Evolutionary conservation across 2,329 filamentous ascomycete genomes (phyloP).

Genomic region (Macrophomina tecta): DNA sequence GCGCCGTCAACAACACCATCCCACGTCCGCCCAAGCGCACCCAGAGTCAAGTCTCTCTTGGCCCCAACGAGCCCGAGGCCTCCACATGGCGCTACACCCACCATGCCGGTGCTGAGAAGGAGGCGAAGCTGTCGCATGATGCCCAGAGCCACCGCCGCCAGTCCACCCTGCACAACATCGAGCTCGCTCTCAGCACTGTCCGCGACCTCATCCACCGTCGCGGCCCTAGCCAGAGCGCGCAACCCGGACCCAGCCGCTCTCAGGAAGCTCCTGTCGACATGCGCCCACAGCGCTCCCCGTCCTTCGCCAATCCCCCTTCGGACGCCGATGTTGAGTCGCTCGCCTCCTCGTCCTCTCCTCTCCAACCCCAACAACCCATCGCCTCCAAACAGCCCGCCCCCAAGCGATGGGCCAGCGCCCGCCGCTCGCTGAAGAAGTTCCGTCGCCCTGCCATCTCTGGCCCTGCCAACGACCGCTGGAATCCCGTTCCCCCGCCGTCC

Average conservation of each 20-base stretch:
- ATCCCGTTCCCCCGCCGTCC: conserved; percentile 34
- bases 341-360: conserved; percentile 21
- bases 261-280: conserved; percentile 23
- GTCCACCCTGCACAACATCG: conserved; percentile 27
- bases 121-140: conserved; percentile 27
- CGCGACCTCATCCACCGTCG: conserved; percentile 25
- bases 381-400: conserved; percentile 13
- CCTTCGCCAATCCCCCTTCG: conserved; percentile 16
- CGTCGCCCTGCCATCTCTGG: conserved; percentile 40
- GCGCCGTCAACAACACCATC: conserved; percentile 30
- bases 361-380: conserved; percentile 18
- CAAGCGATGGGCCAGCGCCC: conserved; percentile 28
- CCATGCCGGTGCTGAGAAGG: conserved; percentile 25
- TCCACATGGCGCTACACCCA: conserved; percentile 20
- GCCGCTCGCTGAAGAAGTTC: conserved; percentile 19
- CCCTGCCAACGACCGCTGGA: conserved; percentile 38
- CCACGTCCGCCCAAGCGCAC: conserved; percentile 41
- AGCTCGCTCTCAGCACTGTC: conserved; percentile 26
- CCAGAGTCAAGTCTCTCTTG: conserved; percentile 44
- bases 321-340: conserved; percentile 20
- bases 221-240: conserved; percentile 2
- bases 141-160: conserved; percentile 17
- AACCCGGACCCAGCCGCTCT: conserved; percentile 21
- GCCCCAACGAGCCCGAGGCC: conserved; percentile 18
- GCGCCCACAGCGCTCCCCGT: conserved; percentile 24